phyloP scores from a whole-genome alignment of 2,329 filamentous ascomycete species.

The Aspergillus viridinutans region DNA sequence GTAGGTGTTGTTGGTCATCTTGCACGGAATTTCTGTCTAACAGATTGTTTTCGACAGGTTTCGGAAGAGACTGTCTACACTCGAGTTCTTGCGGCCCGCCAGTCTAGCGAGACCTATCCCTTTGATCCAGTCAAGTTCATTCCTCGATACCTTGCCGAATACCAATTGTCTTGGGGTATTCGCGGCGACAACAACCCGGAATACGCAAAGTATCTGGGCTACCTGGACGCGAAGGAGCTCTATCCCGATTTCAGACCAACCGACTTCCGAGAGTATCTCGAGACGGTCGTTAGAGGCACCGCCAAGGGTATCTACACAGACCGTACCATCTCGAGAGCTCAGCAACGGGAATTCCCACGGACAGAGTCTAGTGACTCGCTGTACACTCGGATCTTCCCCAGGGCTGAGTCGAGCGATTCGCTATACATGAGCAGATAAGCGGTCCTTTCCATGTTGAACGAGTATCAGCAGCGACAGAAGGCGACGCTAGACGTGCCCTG shows the following conservation, averaged over 20 bases:
- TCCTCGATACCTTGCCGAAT: constrained; percentile 39
- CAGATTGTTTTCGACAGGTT: constrained; percentile 17
- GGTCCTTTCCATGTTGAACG: not conserved
- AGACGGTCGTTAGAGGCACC: constrained; percentile 40
- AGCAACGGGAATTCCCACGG: constrained; percentile 34
- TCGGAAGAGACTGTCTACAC: constrained; percentile 32
- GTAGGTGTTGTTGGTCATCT: constrained; percentile 22
- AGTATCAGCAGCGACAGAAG: not conserved
- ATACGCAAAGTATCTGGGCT: constrained; percentile 53
- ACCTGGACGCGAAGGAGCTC: constrained; percentile 49
- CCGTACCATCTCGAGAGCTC: constrained; percentile 32
- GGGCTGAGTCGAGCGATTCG: constrained; percentile 34
- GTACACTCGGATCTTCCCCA: constrained; percentile 33
- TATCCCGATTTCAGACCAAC: constrained; percentile 50
- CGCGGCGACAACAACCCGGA: constrained; percentile 53
- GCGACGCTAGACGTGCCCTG: not conserved
- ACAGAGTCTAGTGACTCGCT: constrained; percentile 35
- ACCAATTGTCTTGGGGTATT: constrained; percentile 45
- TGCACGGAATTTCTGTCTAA: not conserved
- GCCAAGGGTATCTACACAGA: constrained; percentile 36
- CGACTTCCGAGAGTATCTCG: constrained; percentile 38
- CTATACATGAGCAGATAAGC: constrained; percentile 30
- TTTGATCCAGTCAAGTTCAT: constrained; percentile 35
- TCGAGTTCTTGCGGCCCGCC: constrained; percentile 30
- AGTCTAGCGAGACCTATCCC: constrained; percentile 35